Base-by-base conservation (phyloP, 495 filamentous ascomycete species). In the Gamarada debralockiae region DNA sequence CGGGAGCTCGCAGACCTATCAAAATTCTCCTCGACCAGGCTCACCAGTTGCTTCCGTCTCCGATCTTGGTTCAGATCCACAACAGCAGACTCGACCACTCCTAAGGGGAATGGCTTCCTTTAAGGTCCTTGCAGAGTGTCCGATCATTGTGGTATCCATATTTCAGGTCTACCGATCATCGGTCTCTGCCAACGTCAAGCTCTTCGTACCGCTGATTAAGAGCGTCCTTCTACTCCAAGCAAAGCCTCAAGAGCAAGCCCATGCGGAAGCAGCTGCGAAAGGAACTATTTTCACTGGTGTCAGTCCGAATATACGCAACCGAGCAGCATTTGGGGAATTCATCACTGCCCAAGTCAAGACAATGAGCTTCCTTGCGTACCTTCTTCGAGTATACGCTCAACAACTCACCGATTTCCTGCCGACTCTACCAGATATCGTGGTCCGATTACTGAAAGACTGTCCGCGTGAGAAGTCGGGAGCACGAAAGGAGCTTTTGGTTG, bases 261-360 rank as follows among this genome's bases (percentile, higher is more conserved):
- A 97, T 66, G 75, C 74, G 17, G 90, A 95, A 38, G 92, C 95
- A 22, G 80, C 77, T 9, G 78, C 82, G 2, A 82, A 82, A 59
- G 80, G 79, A 20, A 85, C 80, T 27, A 87, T 95, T 2, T 97
- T 97, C 59, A 95, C 89, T 0, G 95, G 93, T 5, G 89, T 99
- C 23, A 93, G 89, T 70, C 87, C 86, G 31, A 89, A 92, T 52
- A 97, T 99, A 58, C 91, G 90, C 69, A 96, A 97, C 60, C 75
- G 93, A 18, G 85, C 86, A 17, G 95, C 92, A 5, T 99, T 97
- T 72, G 95, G 95, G 2, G 95, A 99, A 53, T 92, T 99, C 53
- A 92, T 99, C 48, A 97, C 89, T 0, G 91, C 90, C 0, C 95
- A 99, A 68, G 93, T 99, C 38, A 99, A 99, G 77, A 97, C 93